Evolutionary conservation across 495 filamentous ascomycete species (phyloP).

Genomic region (Pyronema omphalodes): DNA sequence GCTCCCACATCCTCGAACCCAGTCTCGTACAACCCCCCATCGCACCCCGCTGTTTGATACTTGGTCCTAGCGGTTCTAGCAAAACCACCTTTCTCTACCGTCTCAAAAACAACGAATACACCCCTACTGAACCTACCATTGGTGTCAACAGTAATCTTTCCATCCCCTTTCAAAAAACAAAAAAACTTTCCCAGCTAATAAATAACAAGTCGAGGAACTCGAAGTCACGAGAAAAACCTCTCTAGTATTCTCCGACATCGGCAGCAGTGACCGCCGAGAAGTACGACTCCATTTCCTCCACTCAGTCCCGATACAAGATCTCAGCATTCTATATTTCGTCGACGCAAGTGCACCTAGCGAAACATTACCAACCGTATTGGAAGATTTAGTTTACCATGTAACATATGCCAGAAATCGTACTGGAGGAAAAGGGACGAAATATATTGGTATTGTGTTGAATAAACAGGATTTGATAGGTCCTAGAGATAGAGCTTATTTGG

Average conservation of each 20-base stretch:
- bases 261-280: slow-evolving; percentile 14
- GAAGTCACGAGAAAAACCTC: slow-evolving; percentile 11
- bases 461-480: slow-evolving; percentile 14
- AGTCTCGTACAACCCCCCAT: slow-evolving; percentile 1
- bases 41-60: slow-evolving; percentile 12
- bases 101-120: slow-evolving; percentile 14
- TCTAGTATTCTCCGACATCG: slow-evolving; percentile 17
- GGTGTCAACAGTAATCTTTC: slow-evolving; percentile 9
- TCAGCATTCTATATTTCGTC: slow-evolving; percentile 19
- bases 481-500: neutral
- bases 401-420: slow-evolving; percentile 10
- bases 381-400: slow-evolving; percentile 14
- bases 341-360: slow-evolving; percentile 8
- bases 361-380: slow-evolving; percentile 8
- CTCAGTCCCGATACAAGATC: slow-evolving; percentile 3
- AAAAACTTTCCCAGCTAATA: slow-evolving; percentile 8
- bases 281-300: slow-evolving; percentile 17
- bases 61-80: slow-evolving; percentile 16
- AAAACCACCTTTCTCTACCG: slow-evolving; percentile 19
- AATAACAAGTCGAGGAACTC: slow-evolving; percentile 14
- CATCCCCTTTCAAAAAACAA: neutral
- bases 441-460: slow-evolving; percentile 18
- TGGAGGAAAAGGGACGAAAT: slow-evolving; percentile 8
- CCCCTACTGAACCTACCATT: slow-evolving; percentile 9
- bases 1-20: neutral